These are phyloP conservation scores for Periconia digitata DNA, from an alignment of 2,329 filamentous ascomycete species.

Conservation along the genomic window DNA sequence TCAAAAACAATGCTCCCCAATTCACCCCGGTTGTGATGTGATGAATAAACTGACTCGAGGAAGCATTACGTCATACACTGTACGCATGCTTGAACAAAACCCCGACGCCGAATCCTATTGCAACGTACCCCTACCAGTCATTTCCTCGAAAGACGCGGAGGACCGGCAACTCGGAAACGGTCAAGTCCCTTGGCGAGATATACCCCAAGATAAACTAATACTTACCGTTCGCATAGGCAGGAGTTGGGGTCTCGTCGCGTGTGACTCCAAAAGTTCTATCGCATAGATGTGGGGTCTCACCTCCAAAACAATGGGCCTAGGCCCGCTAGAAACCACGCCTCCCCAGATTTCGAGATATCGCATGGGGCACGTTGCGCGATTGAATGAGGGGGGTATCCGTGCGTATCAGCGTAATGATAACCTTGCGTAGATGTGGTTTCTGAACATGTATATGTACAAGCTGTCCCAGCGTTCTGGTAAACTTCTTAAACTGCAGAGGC, in stretches of 20 bases:
- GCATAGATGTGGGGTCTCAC: slow-evolving; percentile 12
- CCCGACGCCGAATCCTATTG: too few relatives aligned
- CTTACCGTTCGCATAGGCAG: not conserved
- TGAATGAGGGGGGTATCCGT: not conserved
- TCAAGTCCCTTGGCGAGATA: not conserved
- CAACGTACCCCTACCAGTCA: too few relatives aligned
- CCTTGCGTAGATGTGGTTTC: not conserved
- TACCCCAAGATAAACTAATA: not conserved
- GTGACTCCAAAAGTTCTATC: slow-evolving; percentile 12
- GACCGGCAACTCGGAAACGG: not conserved
- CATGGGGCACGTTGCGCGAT: not conserved
- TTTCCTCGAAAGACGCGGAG: too few relatives aligned
- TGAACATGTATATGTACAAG: slow-evolving; percentile 10
- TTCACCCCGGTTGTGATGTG: too few relatives aligned
- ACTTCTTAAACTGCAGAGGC: not conserved
- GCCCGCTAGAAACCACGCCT: slow-evolving; percentile 7
- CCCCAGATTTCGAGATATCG: slow-evolving; percentile 26
- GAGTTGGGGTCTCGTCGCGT: slow-evolving; percentile 4
- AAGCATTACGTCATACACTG: too few relatives aligned
- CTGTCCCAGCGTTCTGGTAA: not conserved
- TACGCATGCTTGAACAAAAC: too few relatives aligned
- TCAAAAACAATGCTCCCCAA: too few relatives aligned
- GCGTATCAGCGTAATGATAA: slow-evolving; percentile 8
- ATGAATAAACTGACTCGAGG: too few relatives aligned
- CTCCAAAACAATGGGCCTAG: slow-evolving; percentile 26